A percentile compares a stretch with the other conserved stretches of the same genome.
phyloP scores from a whole-genome alignment of 2,329 filamentous ascomycete genomes.

The Drechslerella dactyloides region DNA sequence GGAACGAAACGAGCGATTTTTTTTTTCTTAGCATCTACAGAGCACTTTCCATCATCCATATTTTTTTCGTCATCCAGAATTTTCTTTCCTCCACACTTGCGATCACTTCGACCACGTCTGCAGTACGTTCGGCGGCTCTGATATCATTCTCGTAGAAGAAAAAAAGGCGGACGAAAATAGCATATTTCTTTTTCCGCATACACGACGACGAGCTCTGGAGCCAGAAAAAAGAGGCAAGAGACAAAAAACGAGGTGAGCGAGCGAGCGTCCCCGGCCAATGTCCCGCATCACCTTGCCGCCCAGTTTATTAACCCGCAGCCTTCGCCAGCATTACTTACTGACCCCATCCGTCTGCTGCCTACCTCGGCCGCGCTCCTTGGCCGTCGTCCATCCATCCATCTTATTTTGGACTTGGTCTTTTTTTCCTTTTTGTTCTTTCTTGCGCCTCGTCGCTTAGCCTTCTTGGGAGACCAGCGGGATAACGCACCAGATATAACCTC shows the following conservation, averaged over 20 bases:
- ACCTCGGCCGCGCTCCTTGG: slow-evolving; percentile 7
- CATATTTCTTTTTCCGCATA: slow-evolving; percentile 7
- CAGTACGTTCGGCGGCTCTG: slow-evolving; percentile 28
- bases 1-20: slow-evolving; percentile 30
- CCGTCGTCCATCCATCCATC: slow-evolving; percentile 15
- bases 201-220: neutral
- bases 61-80: neutral
- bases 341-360: slow-evolving; percentile 26
- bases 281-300: slow-evolving; percentile 46
- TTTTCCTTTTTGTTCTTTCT: neutral
- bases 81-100: neutral
- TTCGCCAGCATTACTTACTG: slow-evolving; percentile 23
- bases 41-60: neutral
- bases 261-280: slow-evolving; percentile 32
- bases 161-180: slow-evolving; percentile 2
- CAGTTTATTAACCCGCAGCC: slow-evolving; percentile 47
- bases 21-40: slow-evolving; percentile 2
- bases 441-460: slow-evolving; percentile 51
- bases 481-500: slow-evolving; percentile 42
- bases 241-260: slow-evolving; percentile 34
- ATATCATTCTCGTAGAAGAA: slow-evolving; percentile 33
- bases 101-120: neutral
- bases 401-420: neutral
- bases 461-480: slow-evolving; percentile 24
- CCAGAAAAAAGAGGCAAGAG: neutral